Evolutionary conservation across 2,329 filamentous ascomycete species (phyloP).

Genomic region (Monilinia vaccinii-corymbosi): DNA sequence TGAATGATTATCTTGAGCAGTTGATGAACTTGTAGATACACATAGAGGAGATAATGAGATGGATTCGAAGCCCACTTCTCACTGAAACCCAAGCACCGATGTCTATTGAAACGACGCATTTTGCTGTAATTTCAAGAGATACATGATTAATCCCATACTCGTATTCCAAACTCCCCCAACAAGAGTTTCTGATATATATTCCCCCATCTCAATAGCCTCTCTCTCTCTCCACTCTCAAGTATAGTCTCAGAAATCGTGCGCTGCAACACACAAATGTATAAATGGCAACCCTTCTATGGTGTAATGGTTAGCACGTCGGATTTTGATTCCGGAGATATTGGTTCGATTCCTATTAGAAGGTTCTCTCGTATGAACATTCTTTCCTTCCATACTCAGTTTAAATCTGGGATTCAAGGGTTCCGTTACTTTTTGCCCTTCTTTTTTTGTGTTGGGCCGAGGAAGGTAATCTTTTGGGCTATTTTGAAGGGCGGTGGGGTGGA

Average conservation of each 20-base stretch:
- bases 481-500: neutral
- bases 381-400: neutral
- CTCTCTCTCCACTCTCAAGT: no score
- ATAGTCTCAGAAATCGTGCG: neutral
- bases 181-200: no score
- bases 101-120: no score
- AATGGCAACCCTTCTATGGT: neutral
- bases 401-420: neutral
- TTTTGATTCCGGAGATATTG: slow-evolving; percentile 10
- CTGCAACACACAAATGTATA: neutral
- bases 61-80: no score
- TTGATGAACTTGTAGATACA: no score
- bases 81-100: no score
- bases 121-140: no score
- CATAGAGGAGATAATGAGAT: no score
- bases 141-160: no score
- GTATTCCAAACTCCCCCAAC: no score
- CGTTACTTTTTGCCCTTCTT: neutral
- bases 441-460: neutral
- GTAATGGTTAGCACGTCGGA: slow-evolving; percentile 5
- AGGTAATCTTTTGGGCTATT: neutral
- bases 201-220: no score
- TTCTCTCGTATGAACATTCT: neutral
- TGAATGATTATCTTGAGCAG: no score
- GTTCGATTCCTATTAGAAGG: slow-evolving; percentile 9